Conservation (phyloP, 345 rosid species). For the Gynandropsis gynandra region DNA sequence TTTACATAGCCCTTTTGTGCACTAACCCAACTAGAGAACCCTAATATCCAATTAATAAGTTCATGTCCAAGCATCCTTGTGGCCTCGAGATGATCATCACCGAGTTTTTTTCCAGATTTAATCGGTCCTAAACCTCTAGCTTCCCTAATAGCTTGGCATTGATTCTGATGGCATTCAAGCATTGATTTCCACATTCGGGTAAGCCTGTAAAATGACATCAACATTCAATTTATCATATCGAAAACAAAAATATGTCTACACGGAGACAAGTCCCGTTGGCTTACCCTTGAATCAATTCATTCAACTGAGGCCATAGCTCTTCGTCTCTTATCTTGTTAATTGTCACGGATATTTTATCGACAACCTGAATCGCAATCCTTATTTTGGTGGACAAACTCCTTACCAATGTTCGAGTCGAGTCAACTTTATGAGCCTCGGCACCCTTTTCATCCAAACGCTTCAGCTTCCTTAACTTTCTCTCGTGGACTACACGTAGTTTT, state of each 20-base stretch:
- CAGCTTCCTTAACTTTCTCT: conserved; percentile 54
- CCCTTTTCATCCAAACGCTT: conserved; percentile 68
- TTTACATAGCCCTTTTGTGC: conserved; percentile 66
- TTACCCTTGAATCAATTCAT: conserved; percentile 77
- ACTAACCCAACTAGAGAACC: conserved; percentile 62
- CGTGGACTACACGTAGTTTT: conserved; percentile 66
- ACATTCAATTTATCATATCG: background rate
- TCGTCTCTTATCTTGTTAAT: conserved; percentile 84
- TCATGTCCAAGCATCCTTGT: conserved; percentile 56
- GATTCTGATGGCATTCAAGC: conserved; percentile 75
- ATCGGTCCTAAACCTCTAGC: conserved; percentile 48
- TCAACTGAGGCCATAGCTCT: conserved; percentile 80
- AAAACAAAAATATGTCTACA: background rate
- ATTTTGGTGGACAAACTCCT: conserved; percentile 69
- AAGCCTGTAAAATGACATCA: conserved; percentile 41
- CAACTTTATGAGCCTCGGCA: conserved; percentile 57
- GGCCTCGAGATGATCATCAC: conserved; percentile 51
- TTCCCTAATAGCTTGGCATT: conserved; percentile 58
- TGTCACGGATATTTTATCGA: conserved; percentile 65
- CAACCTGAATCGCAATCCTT: conserved; percentile 69
- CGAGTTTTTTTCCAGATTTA: conserved; percentile 41
- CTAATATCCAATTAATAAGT: conserved; percentile 54
- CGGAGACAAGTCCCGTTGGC: conserved; percentile 4
- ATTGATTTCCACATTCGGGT: conserved; percentile 78
- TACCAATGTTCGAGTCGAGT: conserved; percentile 42